Percentiles rank a stretch among this genome's conserved stretches.
phyloP scores from a whole-genome alignment of 768 basidiomycete genomes.

The Artomyces pyxidatus region DNA sequence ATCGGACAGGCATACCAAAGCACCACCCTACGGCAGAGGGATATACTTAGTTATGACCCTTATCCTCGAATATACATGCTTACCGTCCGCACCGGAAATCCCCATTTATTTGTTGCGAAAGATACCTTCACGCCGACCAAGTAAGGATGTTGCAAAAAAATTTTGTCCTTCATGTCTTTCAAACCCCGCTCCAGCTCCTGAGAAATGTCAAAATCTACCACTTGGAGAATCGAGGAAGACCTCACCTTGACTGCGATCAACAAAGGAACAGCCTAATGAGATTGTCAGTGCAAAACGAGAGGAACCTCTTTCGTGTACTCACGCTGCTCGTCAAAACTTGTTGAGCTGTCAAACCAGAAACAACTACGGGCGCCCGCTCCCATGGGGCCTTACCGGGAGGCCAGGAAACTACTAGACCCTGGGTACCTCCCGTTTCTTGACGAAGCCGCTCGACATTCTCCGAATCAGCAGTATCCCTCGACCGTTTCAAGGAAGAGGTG shows the following conservation, averaged over 20 bases:
- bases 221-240: too few species aligned
- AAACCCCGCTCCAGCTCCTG: too few species aligned
- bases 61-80: too few species aligned
- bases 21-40: too few species aligned
- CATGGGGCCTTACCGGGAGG: not conserved
- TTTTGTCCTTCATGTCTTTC: too few species aligned
- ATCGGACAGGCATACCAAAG: not conserved
- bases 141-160: too few species aligned
- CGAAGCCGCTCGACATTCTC: not conserved
- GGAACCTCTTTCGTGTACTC: not conserved
- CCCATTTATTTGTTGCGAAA: too few species aligned
- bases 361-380: not conserved
- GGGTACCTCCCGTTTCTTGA: not conserved
- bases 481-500: too few species aligned
- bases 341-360: not conserved
- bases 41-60: too few species aligned
- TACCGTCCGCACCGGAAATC: too few species aligned
- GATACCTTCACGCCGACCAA: too few species aligned
- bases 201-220: too few species aligned
- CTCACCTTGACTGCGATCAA: not conserved
- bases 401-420: not conserved
- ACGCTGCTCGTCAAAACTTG: not conserved
- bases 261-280: not conserved
- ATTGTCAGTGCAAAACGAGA: not conserved
- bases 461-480: not conserved